Percentiles rank a stretch among this genome's conserved stretches.
phyloP scores from a whole-genome alignment of 768 basidiomycete genomes.

The Kwoniella mangroviensis region DNA sequence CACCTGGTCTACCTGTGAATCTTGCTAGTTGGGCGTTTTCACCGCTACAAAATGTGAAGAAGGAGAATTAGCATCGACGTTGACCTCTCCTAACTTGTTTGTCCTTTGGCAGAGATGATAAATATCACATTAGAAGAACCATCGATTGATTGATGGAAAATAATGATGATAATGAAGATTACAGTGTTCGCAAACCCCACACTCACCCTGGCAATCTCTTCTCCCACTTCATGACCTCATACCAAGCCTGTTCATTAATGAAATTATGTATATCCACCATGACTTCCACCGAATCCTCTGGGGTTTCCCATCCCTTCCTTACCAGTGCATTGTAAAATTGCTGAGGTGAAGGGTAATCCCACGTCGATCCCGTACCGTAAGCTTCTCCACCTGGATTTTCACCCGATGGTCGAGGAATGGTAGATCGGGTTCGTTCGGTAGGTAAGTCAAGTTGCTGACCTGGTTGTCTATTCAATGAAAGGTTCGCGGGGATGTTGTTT shows the following conservation, averaged over 20 bases:
- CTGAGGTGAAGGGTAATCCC: slow-evolving; percentile 98
- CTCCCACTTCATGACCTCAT: slow-evolving; percentile 93
- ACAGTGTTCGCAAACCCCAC: neutral
- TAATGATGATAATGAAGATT: too few relatives aligned
- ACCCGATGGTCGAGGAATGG: slow-evolving; percentile 72
- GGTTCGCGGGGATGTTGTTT: slow-evolving; percentile 80
- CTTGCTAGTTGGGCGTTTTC: slow-evolving; percentile 75
- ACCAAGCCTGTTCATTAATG: slow-evolving; percentile 94
- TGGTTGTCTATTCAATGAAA: slow-evolving; percentile 67
- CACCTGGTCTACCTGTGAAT: slow-evolving; percentile 88
- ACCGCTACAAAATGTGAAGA: slow-evolving; percentile 59
- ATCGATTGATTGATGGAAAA: too few relatives aligned
- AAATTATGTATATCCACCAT: slow-evolving; percentile 99
- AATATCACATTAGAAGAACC: too few relatives aligned
- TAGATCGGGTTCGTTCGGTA: slow-evolving; percentile 73
- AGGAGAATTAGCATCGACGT: neutral
- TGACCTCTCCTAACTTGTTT: too few relatives aligned
- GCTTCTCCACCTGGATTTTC: slow-evolving; percentile 43
- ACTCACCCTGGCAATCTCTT: slow-evolving; percentile 67
- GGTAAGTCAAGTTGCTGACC: slow-evolving; percentile 69
- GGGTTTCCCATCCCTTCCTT: slow-evolving; percentile 95
- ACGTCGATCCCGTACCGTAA: slow-evolving; percentile 56
- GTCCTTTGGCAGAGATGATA: too few relatives aligned
- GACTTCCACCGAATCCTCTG: slow-evolving; percentile 84
- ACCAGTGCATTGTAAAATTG: slow-evolving; percentile 98